phyloP scores from a whole-genome alignment of 805 yeast genomes.

The Candida morakotiae region DNA sequence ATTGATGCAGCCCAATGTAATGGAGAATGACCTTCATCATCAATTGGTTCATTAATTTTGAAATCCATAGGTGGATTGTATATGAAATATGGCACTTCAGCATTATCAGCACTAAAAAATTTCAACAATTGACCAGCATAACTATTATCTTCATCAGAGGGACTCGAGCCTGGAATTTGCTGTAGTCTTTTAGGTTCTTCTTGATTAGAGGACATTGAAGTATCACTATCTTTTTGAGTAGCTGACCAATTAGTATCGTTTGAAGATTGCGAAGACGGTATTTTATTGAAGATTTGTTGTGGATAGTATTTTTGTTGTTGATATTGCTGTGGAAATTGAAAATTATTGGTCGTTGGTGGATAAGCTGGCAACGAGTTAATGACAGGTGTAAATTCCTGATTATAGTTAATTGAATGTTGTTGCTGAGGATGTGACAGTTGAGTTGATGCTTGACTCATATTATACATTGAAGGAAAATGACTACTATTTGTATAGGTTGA shows the following conservation, averaged over 20 bases:
- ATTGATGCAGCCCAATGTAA: conserved; percentile 98
- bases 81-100: conserved; percentile 59
- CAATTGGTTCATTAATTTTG: conserved; percentile 73
- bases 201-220: conserved; percentile 29
- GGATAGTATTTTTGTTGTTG: conserved; percentile 15
- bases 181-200: conserved; percentile 15
- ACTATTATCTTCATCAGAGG: conserved; percentile 40
- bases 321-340: conserved; percentile 21
- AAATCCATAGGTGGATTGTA: conserved; percentile 61
- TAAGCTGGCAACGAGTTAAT: conserved; percentile 1
- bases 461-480: conserved; percentile 7
- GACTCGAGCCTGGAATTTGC: conserved; percentile 44
- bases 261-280: conserved; percentile 32
- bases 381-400: conserved; percentile 7
- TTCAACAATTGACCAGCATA: conserved; percentile 37
- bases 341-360: conserved; percentile 11
- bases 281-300: conserved; percentile 6
- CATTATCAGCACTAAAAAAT: conserved; percentile 41
- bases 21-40: conserved; percentile 91
- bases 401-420: conserved; percentile 7
- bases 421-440: conserved; percentile 3
- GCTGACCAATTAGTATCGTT: conserved; percentile 43
- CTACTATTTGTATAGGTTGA: conserved; percentile 6
- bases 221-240: conserved; percentile 34
- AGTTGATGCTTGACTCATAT: conserved; percentile 4